Base-by-base conservation (phyloP, 345 rosid species). In the Populus tremula region DNA sequence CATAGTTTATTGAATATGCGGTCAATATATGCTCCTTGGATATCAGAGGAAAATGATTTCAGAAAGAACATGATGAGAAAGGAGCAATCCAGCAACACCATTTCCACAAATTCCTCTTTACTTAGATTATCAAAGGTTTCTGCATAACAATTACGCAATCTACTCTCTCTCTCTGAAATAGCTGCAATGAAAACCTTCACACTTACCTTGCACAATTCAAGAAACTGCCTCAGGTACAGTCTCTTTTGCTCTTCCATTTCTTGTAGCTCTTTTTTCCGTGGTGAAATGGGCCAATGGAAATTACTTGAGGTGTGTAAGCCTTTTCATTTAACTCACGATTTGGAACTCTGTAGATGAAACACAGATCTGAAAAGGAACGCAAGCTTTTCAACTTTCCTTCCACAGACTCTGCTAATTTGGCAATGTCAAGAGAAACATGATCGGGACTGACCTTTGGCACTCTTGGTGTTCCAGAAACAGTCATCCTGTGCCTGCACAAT, bases 301-400 rank as follows among this genome's bases (percentile, higher is more conserved):
- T 71, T 10, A 77, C 16, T 45, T 47, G 56, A 62, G 75, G 80
- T 9, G 75, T 71, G 70, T 77, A 77, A 64, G 65, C 80, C 9
- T 43, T 20, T 11, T 27, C 50, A 25, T 71, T 70, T 7, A 61
- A 16, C 45, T 77, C 70, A 2, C 80, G 31, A 17, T 71, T 71
- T 27, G 80, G 80, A 31, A 77, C 80, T 63, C 75, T 71, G 43
- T 77, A 77, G 31, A 77, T 71, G 41, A 71, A 77, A 20, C 78
- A 41, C 31, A 45, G 27, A 5, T 29, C 1, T 5, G 78, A 76
- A 36, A 76, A 43, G 33, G 65, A 36, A 36, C 45, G n/a, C 35
- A 67, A 50, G 49, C 8, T 20, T n/a, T 36, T 33, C 49, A 76
- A 8, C 53, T 62, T 45, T 1, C 2, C 23, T 39, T 35, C 36